Evolutionary conservation across 2,329 filamentous ascomycete species (phyloP).

Genomic region (Xylaria sp.): DNA sequence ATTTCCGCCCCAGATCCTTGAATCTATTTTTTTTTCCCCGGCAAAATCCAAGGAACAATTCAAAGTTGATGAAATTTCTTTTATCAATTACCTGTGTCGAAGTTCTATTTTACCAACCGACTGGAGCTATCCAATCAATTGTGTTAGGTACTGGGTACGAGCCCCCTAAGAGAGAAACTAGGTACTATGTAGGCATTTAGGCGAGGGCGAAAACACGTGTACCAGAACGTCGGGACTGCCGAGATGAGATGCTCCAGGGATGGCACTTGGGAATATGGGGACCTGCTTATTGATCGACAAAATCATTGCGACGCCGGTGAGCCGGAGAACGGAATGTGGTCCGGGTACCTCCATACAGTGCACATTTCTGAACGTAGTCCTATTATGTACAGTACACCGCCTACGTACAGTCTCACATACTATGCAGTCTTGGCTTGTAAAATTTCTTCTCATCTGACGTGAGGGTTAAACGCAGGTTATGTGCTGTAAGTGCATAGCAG

Average conservation of each 20-base stretch:
- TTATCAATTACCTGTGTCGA: too few relatives aligned
- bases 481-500: background rate
- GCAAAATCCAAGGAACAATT: too few relatives aligned
- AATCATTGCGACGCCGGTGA: conserved; percentile 20
- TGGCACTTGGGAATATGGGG: conserved; percentile 14
- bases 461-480: background rate
- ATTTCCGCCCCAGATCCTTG: background rate
- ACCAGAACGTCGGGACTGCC: conserved; percentile 35
- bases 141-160: too few relatives aligned
- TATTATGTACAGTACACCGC: background rate
- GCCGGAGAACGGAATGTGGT: conserved; percentile 23
- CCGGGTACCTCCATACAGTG: conserved; percentile 18
- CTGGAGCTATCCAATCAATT: too few relatives aligned
- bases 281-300: conserved; percentile 18
- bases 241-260: conserved; percentile 33
- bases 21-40: too few relatives aligned
- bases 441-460: background rate
- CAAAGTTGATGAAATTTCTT: too few relatives aligned
- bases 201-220: conserved; percentile 12
- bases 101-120: too few relatives aligned
- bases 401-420: background rate
- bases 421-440: background rate
- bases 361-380: background rate
- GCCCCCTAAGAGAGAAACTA: background rate
- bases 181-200: background rate